These are phyloP conservation scores for Penicilliopsis zonata DNA, from an alignment of 495 filamentous ascomycete species.

Conservation along the genomic window DNA sequence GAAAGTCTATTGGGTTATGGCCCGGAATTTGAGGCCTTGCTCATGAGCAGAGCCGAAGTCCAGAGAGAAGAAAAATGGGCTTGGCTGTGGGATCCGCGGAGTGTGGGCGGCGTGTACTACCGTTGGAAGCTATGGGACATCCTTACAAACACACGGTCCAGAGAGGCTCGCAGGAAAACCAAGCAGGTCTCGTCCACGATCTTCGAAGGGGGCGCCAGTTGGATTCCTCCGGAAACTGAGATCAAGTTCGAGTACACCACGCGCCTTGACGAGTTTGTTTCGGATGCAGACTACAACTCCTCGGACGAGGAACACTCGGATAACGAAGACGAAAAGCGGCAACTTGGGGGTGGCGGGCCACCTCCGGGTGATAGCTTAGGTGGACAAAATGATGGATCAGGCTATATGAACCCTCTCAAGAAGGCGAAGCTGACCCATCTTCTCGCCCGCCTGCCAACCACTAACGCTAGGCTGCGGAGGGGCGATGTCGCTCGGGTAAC, in stretches of 20 bases:
- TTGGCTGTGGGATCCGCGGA: constrained; percentile 85
- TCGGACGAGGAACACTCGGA: constrained; percentile 82
- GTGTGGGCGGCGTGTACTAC: constrained; percentile 72
- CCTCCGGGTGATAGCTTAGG: constrained; percentile 35
- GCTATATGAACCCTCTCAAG: constrained; percentile 72
- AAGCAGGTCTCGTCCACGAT: constrained; percentile 25
- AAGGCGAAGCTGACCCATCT: constrained; percentile 75
- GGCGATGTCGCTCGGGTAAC: constrained; percentile 82
- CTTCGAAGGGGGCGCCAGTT: constrained; percentile 59
- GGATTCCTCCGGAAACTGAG: constrained; percentile 53
- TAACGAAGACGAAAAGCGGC: constrained; percentile 50
- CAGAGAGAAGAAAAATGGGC: constrained; percentile 81
- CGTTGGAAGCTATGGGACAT: constrained; percentile 84
- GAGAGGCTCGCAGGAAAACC: constrained; percentile 15
- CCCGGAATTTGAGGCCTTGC: constrained; percentile 80
- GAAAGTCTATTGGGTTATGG: constrained; percentile 69
- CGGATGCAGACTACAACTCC: constrained; percentile 74
- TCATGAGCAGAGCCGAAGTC: constrained; percentile 75
- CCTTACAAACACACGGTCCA: constrained; percentile 38
- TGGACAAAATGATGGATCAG: constrained; percentile 40
- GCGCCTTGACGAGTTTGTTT: constrained; percentile 60
- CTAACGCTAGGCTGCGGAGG: constrained; percentile 59
- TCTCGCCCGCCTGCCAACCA: constrained; percentile 68
- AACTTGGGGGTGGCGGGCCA: constrained; percentile 37
- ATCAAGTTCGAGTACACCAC: constrained; percentile 68